These are phyloP conservation scores for Penicillium ochrochloron DNA, from an alignment of 495 filamentous ascomycete genomes.

Conservation along the genomic window DNA sequence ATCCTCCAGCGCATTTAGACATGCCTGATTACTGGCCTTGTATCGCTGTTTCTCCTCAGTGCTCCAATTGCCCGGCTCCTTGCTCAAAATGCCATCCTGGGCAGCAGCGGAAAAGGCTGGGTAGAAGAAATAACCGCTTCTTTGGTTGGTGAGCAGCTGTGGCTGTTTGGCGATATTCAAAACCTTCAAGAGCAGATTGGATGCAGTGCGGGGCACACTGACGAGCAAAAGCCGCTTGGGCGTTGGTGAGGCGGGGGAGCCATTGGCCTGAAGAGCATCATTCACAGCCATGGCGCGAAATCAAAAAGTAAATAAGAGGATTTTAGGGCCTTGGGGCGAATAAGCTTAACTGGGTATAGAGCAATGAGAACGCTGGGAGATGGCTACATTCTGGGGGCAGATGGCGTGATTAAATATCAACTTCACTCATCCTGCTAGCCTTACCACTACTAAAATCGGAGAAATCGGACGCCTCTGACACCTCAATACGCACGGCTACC, in stretches of 20 bases:
- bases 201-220: constrained; percentile 48
- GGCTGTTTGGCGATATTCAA: constrained; percentile 45
- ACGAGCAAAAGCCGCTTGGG: constrained; percentile 27
- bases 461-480: background rate
- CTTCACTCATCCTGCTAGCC: background rate
- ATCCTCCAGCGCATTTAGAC: constrained; percentile 35
- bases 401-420: constrained; percentile 19
- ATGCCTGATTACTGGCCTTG: constrained; percentile 22
- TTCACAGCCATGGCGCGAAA: background rate
- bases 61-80: constrained; percentile 33
- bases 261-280: constrained; percentile 1
- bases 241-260: background rate
- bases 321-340: background rate
- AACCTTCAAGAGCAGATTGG: constrained; percentile 45
- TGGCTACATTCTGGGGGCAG: constrained; percentile 6
- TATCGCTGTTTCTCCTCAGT: constrained; percentile 24
- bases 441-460: background rate
- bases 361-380: constrained; percentile 15
- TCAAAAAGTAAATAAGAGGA: background rate
- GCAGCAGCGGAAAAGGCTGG: constrained; percentile 17
- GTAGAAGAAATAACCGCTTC: constrained; percentile 47
- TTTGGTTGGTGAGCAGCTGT: constrained; percentile 34
- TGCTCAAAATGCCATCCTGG: constrained; percentile 18
- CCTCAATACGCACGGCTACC: background rate
- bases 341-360: constrained; percentile 15